Conservation (phyloP, 192 early-diverging fungal genomes). For the Backusella morwellensis region DNA sequence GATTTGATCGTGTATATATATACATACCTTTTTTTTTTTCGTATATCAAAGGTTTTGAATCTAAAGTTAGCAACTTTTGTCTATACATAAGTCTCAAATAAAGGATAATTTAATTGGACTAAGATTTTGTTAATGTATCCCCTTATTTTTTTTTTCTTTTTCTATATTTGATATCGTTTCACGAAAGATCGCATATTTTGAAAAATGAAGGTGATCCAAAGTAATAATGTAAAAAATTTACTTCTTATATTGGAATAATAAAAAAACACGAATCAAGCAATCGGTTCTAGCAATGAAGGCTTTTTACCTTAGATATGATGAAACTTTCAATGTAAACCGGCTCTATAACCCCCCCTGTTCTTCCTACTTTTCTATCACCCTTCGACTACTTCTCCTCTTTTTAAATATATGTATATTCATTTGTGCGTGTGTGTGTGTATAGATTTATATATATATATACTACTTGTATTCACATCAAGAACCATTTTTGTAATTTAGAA, state of each 20-base stretch:
- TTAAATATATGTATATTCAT: neutral
- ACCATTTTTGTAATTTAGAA: neutral
- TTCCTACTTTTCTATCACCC: neutral
- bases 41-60: neutral
- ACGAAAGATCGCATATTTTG: neutral
- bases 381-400: neutral
- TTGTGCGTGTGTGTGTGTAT: neutral
- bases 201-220: neutral
- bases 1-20: neutral
- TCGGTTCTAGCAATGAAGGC: neutral
- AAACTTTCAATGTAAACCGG: constrained; percentile 8
- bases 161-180: neutral
- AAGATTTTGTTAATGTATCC: constrained; percentile 2
- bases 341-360: neutral
- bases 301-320: neutral
- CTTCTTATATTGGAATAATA: neutral
- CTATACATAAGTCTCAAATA: neutral
- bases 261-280: neutral
- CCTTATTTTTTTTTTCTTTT: neutral
- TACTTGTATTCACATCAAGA: neutral
- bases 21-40: neutral
- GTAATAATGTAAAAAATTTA: neutral
- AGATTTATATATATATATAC: neutral
- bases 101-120: neutral
- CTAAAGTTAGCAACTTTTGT: neutral